phyloP scores from a whole-genome alignment of 225 moss, liverwort and hornwort genomes.

The Climacium dendroides region DNA sequence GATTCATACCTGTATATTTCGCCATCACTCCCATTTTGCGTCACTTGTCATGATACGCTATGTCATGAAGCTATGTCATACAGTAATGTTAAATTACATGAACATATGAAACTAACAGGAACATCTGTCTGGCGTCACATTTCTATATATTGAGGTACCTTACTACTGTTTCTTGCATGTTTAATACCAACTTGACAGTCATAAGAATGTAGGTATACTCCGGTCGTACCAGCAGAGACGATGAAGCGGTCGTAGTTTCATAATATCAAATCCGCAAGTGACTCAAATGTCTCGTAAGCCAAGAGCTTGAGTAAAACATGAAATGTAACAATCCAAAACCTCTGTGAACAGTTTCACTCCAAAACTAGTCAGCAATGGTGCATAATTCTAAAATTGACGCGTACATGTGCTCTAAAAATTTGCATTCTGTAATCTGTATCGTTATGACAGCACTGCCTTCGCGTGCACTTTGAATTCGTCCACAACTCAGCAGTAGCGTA shows the following conservation, averaged over 20 bases:
- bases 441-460: neutral
- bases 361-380: neutral
- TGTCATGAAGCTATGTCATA: neutral
- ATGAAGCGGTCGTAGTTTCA: neutral
- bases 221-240: neutral
- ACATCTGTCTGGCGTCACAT: neutral
- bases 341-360: neutral
- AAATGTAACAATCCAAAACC: neutral
- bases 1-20: neutral
- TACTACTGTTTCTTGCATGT: neutral
- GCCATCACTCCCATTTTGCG: neutral
- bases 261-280: neutral
- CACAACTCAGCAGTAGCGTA: neutral
- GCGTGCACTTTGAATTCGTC: slow-evolving; percentile 3
- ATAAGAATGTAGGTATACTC: neutral
- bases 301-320: neutral
- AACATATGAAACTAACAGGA: neutral
- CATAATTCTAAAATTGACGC: neutral
- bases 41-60: neutral
- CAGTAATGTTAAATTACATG: neutral
- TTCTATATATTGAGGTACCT: neutral
- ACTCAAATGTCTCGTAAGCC: neutral
- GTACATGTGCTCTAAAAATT: neutral
- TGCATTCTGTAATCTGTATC: neutral
- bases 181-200: neutral